Base-by-base conservation (phyloP, 169 alveolate species). In the Cryptosporidium viatorum region DNA sequence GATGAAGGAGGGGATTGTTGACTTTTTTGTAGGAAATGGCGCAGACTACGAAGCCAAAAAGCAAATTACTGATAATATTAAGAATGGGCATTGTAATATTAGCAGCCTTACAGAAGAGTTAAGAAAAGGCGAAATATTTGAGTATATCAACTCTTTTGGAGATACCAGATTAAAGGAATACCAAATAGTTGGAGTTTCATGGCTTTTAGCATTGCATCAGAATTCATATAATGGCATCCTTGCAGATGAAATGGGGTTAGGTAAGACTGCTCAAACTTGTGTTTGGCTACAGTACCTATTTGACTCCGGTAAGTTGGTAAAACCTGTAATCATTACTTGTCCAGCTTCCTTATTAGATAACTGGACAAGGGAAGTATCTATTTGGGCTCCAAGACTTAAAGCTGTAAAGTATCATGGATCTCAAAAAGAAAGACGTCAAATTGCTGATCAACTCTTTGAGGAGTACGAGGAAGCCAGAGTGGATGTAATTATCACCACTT, bases 171-270 rank as follows among this genome's bases (percentile, higher is more conserved):
- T 96, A 62, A 96, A 95, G 73, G 87, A 91, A 65, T 96, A 96
- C 70, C 98, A 96, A 74, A 91, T 95, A 70, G 94, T 96, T 91
- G 97, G 98, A 2, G 95, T 96, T 33, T 93, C 93, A 62, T 96
- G 98, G 98, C 86, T 96, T 59, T 92, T 94, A 31, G 70, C 94
- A 48, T 69, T 96, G 58, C 95, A 96, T 80, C 95, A 95, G 71
- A 92, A 93, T 65, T 96, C 96, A 33, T 59, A 93, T 60, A 94
- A 94, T 85, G 97, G 97, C 0, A 96, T 96, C 33, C 92, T 96
- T 62, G 98, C 98, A 0, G 98, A 96, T 86, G 98, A 96, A 58
- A 96, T 96, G 98, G 98, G 98, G n/a, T 87, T 96, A 37, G 98
- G 98, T 0, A 96, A 96, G 86, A 96, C 98, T 50, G 97, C 97